phyloP scores from a whole-genome alignment of 345 rosid genomes.

The Garcia nutans region DNA sequence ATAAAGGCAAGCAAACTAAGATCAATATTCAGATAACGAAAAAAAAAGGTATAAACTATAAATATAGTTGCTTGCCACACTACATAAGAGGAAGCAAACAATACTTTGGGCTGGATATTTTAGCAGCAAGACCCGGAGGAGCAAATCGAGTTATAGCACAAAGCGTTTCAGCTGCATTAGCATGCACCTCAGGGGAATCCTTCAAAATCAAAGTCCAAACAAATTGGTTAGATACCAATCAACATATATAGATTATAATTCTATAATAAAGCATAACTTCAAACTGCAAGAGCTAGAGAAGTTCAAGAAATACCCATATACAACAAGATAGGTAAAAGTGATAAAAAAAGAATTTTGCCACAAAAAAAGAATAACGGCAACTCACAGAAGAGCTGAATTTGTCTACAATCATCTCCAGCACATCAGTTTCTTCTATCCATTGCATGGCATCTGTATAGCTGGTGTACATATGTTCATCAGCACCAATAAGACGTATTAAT shows the following conservation, averaged over 20 bases:
- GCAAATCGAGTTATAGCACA: conserved; percentile 83
- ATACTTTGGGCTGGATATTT: conserved; percentile 76
- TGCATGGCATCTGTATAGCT: conserved; percentile 67
- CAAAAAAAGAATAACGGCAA: conserved; percentile 13
- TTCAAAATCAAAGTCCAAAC: conserved; percentile 26
- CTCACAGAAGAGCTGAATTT: conserved; percentile 93
- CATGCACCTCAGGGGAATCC: conserved; percentile 94
- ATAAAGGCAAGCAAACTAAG: conserved; percentile 13
- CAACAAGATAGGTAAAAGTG: not conserved
- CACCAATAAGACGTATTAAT: conserved; percentile 76
- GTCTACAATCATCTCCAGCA: conserved; percentile 84
- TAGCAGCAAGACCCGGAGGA: conserved; percentile 77
- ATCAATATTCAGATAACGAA: conserved; percentile 11
- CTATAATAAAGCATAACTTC: not conserved
- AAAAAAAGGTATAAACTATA: conserved; percentile 1
- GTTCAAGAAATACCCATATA: not conserved
- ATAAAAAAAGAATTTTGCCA: not conserved
- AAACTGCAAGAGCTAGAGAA: not conserved
- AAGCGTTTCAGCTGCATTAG: conserved; percentile 87
- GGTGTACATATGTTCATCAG: conserved; percentile 84
- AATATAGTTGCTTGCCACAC: not conserved
- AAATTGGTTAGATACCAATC: not conserved
- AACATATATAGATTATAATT: not conserved
- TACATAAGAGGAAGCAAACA: conserved; percentile 2
- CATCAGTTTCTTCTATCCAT: conserved; percentile 87